Percentiles rank a stretch among this genome's conserved stretches.
phyloP scores from a whole-genome alignment of 129 eudicot species.

The Silybum marianum region DNA sequence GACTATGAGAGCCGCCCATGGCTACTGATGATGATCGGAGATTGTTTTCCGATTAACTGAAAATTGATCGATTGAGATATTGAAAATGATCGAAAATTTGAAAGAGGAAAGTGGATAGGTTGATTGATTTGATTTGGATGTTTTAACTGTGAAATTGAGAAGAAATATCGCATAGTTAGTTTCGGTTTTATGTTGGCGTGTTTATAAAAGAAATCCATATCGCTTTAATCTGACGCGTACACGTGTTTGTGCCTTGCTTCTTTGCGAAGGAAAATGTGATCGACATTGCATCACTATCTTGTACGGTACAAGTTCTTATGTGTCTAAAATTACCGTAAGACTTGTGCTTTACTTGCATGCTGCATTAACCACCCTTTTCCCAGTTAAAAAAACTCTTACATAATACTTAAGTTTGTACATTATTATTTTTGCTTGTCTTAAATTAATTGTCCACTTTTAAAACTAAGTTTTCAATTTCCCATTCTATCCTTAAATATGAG shows the following conservation, averaged over 20 bases:
- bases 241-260: conserved; percentile 31
- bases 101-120: background rate
- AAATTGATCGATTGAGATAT: background rate
- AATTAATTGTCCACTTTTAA: too few relatives aligned
- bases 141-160: conserved; percentile 15
- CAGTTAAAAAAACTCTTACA: too few relatives aligned
- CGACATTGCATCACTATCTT: background rate
- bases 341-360: background rate
- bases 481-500: too few relatives aligned
- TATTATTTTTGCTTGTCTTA: too few relatives aligned
- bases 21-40: conserved; percentile 8
- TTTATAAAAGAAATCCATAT: background rate
- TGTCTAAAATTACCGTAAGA: background rate
- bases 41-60: conserved; percentile 19
- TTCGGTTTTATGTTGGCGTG: too few relatives aligned
- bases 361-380: background rate
- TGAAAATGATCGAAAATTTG: background rate
- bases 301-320: background rate
- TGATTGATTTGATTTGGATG: conserved; percentile 13
- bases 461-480: too few relatives aligned
- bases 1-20: conserved; percentile 89
- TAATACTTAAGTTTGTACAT: too few relatives aligned
- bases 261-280: conserved; percentile 17
- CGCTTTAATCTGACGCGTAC: conserved; percentile 38
- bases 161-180: background rate